phyloP scores from a whole-genome alignment of 2,329 filamentous ascomycete species.

The Phaeosphaeria sp. region DNA sequence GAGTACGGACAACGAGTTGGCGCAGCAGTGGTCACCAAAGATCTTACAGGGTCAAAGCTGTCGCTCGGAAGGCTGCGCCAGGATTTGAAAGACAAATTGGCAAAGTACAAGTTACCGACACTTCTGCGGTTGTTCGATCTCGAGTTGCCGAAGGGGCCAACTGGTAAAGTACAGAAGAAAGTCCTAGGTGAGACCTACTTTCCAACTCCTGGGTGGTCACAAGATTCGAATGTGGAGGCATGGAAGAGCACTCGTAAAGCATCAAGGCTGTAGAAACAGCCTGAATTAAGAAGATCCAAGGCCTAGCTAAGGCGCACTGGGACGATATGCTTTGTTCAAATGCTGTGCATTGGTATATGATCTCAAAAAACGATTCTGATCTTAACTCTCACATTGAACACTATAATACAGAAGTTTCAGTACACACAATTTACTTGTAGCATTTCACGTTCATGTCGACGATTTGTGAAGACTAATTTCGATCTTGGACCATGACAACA shows the following conservation, averaged over 20 bases:
- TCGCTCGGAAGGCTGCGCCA: constrained; percentile 39
- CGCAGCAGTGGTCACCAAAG: constrained; percentile 53
- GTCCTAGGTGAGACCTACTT: constrained; percentile 49
- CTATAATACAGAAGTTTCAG: too few relatives aligned
- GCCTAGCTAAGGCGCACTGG: too few relatives aligned
- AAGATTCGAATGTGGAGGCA: background rate
- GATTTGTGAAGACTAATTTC: too few relatives aligned
- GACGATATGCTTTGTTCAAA: too few relatives aligned
- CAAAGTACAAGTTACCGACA: constrained; percentile 58
- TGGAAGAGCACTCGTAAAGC: background rate
- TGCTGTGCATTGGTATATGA: too few relatives aligned
- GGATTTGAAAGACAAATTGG: constrained; percentile 53
- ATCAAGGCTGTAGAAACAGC: background rate
- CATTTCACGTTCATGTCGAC: too few relatives aligned
- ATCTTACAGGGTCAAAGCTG: constrained; percentile 30
- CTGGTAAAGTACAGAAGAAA: constrained; percentile 60
- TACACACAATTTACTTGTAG: too few relatives aligned
- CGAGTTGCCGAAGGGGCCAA: constrained; percentile 57
- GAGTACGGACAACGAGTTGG: constrained; percentile 63
- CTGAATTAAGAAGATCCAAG: too few relatives aligned
- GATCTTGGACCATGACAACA: too few relatives aligned
- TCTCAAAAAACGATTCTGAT: too few relatives aligned
- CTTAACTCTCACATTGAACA: too few relatives aligned
- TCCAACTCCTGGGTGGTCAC: constrained; percentile 13
- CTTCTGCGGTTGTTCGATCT: constrained; percentile 52